Percentiles rank a stretch among this genome's conserved stretches.
Evolutionary conservation across 495 filamentous ascomycete genomes (phyloP).

Genomic region (Lasiosphaeria miniovina): DNA sequence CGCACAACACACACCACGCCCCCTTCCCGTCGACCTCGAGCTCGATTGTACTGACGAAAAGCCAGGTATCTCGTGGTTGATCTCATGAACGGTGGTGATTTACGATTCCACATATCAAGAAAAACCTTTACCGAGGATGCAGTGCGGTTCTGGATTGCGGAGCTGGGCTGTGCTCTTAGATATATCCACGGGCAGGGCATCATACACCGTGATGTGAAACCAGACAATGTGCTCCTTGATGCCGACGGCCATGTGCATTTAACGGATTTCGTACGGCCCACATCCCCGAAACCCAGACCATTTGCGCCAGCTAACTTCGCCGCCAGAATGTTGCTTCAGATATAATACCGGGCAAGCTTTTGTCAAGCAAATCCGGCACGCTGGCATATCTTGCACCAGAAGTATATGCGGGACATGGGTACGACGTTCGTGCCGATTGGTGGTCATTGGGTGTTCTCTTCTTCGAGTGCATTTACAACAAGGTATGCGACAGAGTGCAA

Average conservation of each 20-base stretch:
- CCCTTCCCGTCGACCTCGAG: not conserved
- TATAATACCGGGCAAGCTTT: conserved; percentile 71
- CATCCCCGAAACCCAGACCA: not conserved
- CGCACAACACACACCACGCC: not conserved
- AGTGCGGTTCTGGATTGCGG: conserved; percentile 92
- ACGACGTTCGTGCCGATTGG: conserved; percentile 89
- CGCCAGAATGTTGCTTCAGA: conserved; percentile 92
- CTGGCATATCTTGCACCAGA: conserved; percentile 95
- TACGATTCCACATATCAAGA: conserved; percentile 95
- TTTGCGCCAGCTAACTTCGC: conserved; percentile 23
- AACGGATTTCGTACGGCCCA: conserved; percentile 82
- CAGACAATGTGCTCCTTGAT: conserved; percentile 93
- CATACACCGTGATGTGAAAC: conserved; percentile 95
- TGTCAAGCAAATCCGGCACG: conserved; percentile 96
- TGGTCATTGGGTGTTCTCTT: conserved; percentile 96
- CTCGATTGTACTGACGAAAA: conserved; percentile 16
- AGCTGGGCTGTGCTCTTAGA: conserved; percentile 85
- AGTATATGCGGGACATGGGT: conserved; percentile 86
- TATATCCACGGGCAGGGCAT: conserved; percentile 93
- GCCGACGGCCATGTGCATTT: conserved; percentile 95
- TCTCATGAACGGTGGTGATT: conserved; percentile 95
- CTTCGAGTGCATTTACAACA: conserved; percentile 99
- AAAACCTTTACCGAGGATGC: conserved; percentile 98
- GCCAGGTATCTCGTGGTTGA: conserved; percentile 93
- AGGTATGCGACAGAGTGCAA: conserved; percentile 52